phyloP scores from a whole-genome alignment of 176 grass and related monocot species.

The Bromus sterilis region DNA sequence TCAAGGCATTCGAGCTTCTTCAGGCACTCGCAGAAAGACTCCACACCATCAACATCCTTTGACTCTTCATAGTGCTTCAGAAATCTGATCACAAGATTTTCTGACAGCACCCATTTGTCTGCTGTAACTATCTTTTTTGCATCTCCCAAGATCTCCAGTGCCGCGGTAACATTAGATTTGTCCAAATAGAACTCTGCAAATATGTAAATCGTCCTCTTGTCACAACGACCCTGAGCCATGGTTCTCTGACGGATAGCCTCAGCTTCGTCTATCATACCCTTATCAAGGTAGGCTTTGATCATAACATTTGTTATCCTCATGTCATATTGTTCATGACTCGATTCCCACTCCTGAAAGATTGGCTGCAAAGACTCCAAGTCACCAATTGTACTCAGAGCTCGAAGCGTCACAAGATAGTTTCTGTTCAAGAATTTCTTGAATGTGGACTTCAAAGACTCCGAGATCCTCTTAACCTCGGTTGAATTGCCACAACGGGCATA shows the following conservation, averaged over 20 bases:
- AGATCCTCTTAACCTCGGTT: slow-evolving; percentile 38
- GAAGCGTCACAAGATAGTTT: slow-evolving; percentile 5
- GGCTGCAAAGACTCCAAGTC: slow-evolving; percentile 20
- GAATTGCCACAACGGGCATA: slow-evolving; percentile 35
- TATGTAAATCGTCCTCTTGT: slow-evolving; percentile 1
- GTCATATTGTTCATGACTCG: not conserved
- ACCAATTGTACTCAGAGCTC: slow-evolving; percentile 35
- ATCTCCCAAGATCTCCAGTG: not conserved
- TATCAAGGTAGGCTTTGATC: slow-evolving; percentile 37
- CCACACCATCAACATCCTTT: slow-evolving; percentile 28
- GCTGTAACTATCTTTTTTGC: not conserved
- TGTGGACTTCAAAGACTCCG: slow-evolving; percentile 22
- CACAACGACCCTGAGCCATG: slow-evolving; percentile 18
- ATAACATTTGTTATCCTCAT: slow-evolving; percentile 37
- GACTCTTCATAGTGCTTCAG: slow-evolving; percentile 10
- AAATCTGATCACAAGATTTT: not conserved
- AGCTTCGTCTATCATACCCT: not conserved
- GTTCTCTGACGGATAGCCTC: slow-evolving; percentile 25
- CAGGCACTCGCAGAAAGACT: slow-evolving; percentile 17
- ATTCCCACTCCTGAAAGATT: slow-evolving; percentile 47
- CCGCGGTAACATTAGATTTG: not conserved
- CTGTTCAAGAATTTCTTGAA: slow-evolving; percentile 27
- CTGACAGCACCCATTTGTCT: not conserved
- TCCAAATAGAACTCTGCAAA: slow-evolving; percentile 1
- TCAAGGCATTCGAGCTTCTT: slow-evolving; percentile 1